These are phyloP conservation scores for Fraxinus xanthoxyloides DNA, from an alignment of 305 asterid species.

Conservation along the genomic window DNA sequence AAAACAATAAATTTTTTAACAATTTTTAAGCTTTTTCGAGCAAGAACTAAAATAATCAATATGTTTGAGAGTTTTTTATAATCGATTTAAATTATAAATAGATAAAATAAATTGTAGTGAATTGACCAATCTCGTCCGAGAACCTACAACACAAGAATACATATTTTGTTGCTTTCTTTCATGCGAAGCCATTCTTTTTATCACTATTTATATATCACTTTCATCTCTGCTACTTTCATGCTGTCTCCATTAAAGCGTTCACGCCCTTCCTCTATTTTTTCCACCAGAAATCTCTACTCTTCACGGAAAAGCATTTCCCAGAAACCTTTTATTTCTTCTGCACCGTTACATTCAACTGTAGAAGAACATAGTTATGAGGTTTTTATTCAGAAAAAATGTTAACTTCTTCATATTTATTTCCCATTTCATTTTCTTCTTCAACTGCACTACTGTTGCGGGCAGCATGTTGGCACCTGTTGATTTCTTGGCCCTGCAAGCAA, in stretches of 20 bases:
- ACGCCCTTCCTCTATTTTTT: conserved; percentile 13
- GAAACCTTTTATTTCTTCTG: conserved; percentile 22
- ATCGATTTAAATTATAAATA: too few species aligned
- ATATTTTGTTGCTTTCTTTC: conserved; percentile 38
- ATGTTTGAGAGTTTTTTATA: too few species aligned
- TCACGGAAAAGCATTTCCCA: conserved; percentile 41
- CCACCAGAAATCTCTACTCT: conserved; percentile 17
- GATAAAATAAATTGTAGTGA: too few species aligned
- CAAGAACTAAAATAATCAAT: too few species aligned
- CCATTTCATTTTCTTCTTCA: conserved; percentile 22
- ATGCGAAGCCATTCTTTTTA: conserved; percentile 48
- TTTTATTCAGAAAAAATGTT: conserved; percentile 1
- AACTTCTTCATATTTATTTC: conserved; percentile 22
- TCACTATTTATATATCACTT: not conserved
- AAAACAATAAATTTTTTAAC: too few species aligned
- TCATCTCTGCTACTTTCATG: conserved; percentile 38
- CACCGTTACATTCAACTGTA: not conserved
- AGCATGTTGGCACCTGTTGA: conserved; percentile 74
- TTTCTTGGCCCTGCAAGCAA: conserved; percentile 81
- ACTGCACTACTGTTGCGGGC: conserved; percentile 11
- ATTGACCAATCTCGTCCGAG: not conserved
- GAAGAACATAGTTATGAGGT: conserved; percentile 13
- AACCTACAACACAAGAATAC: not conserved
- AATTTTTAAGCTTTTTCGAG: too few species aligned
- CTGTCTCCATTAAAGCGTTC: conserved; percentile 64